These are phyloP conservation scores for Hippophae tibetana DNA, from an alignment of 306 rosid species.

Conservation along the genomic window DNA sequence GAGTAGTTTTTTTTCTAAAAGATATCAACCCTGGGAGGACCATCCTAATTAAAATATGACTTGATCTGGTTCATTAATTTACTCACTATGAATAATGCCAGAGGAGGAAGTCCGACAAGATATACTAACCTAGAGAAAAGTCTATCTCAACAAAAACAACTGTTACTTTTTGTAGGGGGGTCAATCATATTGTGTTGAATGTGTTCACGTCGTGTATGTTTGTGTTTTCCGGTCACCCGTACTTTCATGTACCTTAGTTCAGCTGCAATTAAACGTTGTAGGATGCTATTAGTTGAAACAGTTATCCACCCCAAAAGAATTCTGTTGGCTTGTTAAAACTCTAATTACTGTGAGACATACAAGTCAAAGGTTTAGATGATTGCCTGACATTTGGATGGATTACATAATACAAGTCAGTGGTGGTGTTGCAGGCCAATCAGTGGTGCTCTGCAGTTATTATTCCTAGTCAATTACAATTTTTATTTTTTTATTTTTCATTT, in stretches of 20 bases:
- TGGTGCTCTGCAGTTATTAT: slow-evolving; percentile 2
- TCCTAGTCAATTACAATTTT: not conserved
- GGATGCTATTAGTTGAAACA: not conserved
- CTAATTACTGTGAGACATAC: too few species aligned
- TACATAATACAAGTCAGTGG: too few species aligned
- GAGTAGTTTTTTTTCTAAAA: not conserved
- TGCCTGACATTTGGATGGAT: too few species aligned
- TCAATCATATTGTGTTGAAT: too few species aligned
- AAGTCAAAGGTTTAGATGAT: too few species aligned
- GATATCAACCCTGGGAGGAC: not conserved
- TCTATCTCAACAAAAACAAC: too few species aligned
- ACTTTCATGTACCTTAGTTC: not conserved
- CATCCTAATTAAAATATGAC: slow-evolving; percentile 2
- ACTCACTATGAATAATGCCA: not conserved
- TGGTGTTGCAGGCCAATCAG: not conserved
- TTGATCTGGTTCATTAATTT: slow-evolving; percentile 1
- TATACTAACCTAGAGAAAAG: not conserved
- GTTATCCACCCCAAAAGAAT: too few species aligned
- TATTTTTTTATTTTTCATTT: slow-evolving; percentile 7
- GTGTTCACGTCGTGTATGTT: too few species aligned
- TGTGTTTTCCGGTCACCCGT: too few species aligned
- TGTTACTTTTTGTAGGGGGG: too few species aligned
- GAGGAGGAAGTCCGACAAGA: not conserved
- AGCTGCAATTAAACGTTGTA: not conserved
- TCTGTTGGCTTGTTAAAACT: too few species aligned